Evolutionary conservation across 805 yeast genomes (phyloP).

Genomic region (Candida lessepsii): DNA sequence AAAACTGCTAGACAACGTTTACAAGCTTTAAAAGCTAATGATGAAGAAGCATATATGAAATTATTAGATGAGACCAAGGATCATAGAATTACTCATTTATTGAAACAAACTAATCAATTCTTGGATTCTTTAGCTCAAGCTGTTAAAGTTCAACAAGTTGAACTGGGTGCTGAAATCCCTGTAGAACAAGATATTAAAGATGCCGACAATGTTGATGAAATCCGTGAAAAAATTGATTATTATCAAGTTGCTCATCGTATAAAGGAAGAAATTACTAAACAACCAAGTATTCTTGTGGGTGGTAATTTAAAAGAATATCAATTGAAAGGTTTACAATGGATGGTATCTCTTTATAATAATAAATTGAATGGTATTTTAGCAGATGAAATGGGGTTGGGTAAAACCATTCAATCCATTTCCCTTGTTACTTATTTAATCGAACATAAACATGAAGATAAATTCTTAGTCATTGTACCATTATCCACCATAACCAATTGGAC

Average conservation of each 20-base stretch:
- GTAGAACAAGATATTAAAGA: conserved; percentile 17
- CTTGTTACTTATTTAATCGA: conserved; percentile 70
- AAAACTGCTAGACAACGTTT: conserved; percentile 84
- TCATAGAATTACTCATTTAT: conserved; percentile 79
- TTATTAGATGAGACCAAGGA: conserved; percentile 84
- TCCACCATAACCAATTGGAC: conserved; percentile 88
- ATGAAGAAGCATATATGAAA: conserved; percentile 84
- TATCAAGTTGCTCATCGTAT: conserved; percentile 79
- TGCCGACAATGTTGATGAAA: conserved; percentile 47
- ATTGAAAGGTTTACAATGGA: conserved; percentile 64
- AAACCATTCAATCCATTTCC: conserved; percentile 75
- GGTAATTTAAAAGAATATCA: conserved; percentile 79
- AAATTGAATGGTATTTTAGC: conserved; percentile 63
- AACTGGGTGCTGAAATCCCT: conserved; percentile 34
- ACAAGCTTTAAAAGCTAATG: conserved; percentile 82
- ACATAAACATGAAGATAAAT: conserved; percentile 65
- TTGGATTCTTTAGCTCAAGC: conserved; percentile 78
- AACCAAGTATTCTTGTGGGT: conserved; percentile 70
- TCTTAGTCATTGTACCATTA: conserved; percentile 77
- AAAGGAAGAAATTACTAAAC: conserved; percentile 63
- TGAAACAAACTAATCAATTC: conserved; percentile 75
- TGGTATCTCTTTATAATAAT: conserved; percentile 62
- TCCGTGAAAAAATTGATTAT: conserved; percentile 69
- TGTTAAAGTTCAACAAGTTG: conserved; percentile 72
- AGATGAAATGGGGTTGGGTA: conserved; percentile 69